Evolutionary conservation across 1,284 basidiomycete species (phyloP).

Genomic region (Puccinia triticina): DNA sequence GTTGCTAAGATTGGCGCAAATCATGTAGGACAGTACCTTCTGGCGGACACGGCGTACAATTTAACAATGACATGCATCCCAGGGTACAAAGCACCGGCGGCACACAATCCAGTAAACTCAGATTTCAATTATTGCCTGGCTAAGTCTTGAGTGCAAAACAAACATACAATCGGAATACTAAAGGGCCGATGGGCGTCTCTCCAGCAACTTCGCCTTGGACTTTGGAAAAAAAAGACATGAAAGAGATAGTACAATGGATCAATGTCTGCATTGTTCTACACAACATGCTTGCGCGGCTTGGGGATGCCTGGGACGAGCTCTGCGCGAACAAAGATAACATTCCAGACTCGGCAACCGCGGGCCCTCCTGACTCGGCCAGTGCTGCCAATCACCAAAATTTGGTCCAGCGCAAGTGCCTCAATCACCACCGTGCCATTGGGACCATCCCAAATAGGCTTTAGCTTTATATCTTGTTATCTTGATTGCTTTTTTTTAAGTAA

Average conservation of each 20-base stretch:
- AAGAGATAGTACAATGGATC: not conserved
- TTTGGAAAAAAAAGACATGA: not conserved
- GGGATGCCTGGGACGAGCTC: slow-evolving; percentile 9
- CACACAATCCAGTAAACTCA: not conserved
- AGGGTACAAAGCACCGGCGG: slow-evolving; percentile 21
- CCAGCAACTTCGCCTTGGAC: not conserved
- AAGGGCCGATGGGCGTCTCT: slow-evolving; percentile 30
- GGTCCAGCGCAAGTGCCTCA: too few relatives aligned
- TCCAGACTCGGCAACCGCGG: too few relatives aligned
- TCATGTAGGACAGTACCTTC: slow-evolving; percentile 29
- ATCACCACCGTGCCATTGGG: too few relatives aligned
- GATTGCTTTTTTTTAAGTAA: too few relatives aligned
- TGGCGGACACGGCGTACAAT: slow-evolving; percentile 25
- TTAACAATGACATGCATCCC: slow-evolving; percentile 2
- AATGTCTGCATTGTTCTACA: not conserved
- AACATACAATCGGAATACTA: slow-evolving; percentile 33
- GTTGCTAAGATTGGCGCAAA: not conserved
- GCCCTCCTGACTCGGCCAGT: too few relatives aligned
- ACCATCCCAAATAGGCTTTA: too few relatives aligned
- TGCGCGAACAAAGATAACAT: not conserved
- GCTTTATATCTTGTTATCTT: too few relatives aligned
- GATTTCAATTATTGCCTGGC: slow-evolving; percentile 37
- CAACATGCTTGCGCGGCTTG: slow-evolving; percentile 28
- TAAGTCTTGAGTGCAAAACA: slow-evolving; percentile 11
- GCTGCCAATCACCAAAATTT: too few relatives aligned